phyloP scores from a whole-genome alignment of 1,139 yeast species.

The Meyerozyma sp. region DNA sequence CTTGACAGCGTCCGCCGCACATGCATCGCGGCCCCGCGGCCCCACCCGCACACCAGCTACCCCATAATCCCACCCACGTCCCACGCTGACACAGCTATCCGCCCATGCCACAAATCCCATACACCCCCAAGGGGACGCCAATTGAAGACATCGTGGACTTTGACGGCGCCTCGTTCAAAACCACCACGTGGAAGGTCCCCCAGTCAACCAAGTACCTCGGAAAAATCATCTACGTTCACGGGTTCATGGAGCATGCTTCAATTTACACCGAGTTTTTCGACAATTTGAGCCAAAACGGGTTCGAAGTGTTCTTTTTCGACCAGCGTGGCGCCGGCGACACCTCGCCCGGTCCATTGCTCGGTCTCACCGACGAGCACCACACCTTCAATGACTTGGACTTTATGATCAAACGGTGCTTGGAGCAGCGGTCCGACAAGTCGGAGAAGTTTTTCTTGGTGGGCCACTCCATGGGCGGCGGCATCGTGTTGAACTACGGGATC shows the following conservation, averaged over 20 bases:
- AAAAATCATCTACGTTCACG: constrained; percentile 65
- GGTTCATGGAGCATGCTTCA: constrained; percentile 65
- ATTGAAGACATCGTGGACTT: constrained; percentile 21
- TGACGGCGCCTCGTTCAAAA: constrained; percentile 35
- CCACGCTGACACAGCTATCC: background rate
- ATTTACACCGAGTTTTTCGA: constrained; percentile 59
- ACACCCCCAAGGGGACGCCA: constrained; percentile 30
- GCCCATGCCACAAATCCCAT: constrained; percentile 20
- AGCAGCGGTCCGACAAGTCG: constrained; percentile 13
- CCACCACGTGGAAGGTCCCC: constrained; percentile 38
- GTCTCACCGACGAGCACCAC: constrained; percentile 60
- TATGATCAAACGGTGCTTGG: constrained; percentile 40
- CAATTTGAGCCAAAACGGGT: constrained; percentile 53
- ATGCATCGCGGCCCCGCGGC: background rate
- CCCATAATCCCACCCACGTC: background rate
- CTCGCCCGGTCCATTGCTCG: constrained; percentile 52
- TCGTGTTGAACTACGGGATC: constrained; percentile 67
- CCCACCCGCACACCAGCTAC: background rate
- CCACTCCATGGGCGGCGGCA: constrained; percentile 97
- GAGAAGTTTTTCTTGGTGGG: constrained; percentile 63
- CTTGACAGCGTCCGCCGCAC: background rate
- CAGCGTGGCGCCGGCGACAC: constrained; percentile 90
- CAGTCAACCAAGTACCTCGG: constrained; percentile 39
- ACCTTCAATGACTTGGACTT: constrained; percentile 67
- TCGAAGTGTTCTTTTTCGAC: constrained; percentile 72